Conservation (phyloP, 2,329 filamentous ascomycete genomes). For the Penicillium hordei region DNA sequence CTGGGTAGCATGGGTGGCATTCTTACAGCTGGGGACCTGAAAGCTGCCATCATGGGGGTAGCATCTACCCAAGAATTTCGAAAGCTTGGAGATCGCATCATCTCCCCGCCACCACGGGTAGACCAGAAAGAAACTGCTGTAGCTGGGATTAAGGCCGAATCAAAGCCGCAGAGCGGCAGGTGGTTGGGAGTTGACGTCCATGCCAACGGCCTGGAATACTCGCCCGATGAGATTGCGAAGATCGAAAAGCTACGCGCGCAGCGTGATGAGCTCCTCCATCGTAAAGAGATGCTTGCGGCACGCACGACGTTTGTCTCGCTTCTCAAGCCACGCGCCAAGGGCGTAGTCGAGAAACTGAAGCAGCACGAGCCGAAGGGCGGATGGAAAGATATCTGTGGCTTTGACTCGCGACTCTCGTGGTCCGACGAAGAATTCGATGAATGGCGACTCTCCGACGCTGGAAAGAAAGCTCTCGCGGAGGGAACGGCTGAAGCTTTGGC, state of each 20-base stretch:
- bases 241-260: constrained; percentile 40
- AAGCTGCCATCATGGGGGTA: constrained; percentile 40
- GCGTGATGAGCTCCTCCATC: constrained; percentile 37
- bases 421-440: constrained; percentile 50
- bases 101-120: constrained; percentile 33
- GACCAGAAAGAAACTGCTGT: constrained; percentile 20
- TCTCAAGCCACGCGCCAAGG: constrained; percentile 44
- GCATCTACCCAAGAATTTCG: constrained; percentile 44
- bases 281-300: constrained; percentile 42
- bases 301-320: constrained; percentile 45
- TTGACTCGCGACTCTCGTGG: constrained; percentile 49
- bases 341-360: constrained; percentile 46
- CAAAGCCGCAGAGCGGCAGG: constrained; percentile 19
- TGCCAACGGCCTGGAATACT: constrained; percentile 34
- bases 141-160: constrained; percentile 15
- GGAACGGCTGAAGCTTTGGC: constrained; percentile 37
- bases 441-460: constrained; percentile 44
- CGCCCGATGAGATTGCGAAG: constrained; percentile 39
- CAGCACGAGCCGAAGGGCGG: constrained; percentile 46
- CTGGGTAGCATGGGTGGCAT: constrained; percentile 46
- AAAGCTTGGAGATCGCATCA: constrained; percentile 40
- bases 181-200: constrained; percentile 34
- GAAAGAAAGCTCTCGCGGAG: constrained; percentile 42
- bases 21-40: constrained; percentile 44
- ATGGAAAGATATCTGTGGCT: constrained; percentile 52